Evolutionary conservation across 148 eudicot species (phyloP).

Genomic region (Fagopyrum homotropicum): DNA sequence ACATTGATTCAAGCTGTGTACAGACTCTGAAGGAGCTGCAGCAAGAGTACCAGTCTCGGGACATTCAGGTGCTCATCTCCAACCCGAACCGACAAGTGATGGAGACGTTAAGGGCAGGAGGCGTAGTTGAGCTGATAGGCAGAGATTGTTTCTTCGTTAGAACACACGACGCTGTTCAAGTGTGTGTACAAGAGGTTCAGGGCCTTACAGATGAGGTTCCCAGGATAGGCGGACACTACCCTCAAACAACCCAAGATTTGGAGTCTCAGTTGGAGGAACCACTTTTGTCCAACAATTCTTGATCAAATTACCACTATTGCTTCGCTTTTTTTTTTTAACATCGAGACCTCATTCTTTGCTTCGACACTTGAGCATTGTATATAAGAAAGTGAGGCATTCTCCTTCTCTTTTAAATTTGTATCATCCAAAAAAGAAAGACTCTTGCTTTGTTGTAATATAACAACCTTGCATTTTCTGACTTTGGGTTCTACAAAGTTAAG

Average conservation of each 20-base stretch:
- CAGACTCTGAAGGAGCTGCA: constrained; percentile 80
- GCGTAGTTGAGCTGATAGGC: constrained; percentile 73
- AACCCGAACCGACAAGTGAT: constrained; percentile 87
- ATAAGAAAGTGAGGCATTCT: neutral
- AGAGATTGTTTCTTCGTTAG: constrained; percentile 96
- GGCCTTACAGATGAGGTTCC: constrained; percentile 15
- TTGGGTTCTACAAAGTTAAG: neutral
- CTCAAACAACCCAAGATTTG: constrained; percentile 39
- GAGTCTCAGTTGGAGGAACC: constrained; percentile 58
- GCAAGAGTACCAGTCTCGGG: constrained; percentile 78
- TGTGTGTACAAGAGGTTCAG: constrained; percentile 75
- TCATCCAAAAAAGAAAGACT: neutral
- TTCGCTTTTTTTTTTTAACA: neutral
- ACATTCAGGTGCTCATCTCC: constrained; percentile 80
- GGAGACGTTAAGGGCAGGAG: constrained; percentile 59
- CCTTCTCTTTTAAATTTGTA: neutral
- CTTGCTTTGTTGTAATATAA: neutral
- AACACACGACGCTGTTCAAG: constrained; percentile 92
- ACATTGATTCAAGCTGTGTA: constrained; percentile 80
- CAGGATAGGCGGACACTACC: constrained; percentile 1
- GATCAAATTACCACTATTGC: neutral
- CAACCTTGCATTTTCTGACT: neutral
- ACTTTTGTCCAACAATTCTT: constrained; percentile 39
- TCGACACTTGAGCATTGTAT: neutral
- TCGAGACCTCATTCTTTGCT: neutral